Evolutionary conservation across 495 filamentous ascomycete species (phyloP).

Genomic region (Wilcoxina mikolae): DNA sequence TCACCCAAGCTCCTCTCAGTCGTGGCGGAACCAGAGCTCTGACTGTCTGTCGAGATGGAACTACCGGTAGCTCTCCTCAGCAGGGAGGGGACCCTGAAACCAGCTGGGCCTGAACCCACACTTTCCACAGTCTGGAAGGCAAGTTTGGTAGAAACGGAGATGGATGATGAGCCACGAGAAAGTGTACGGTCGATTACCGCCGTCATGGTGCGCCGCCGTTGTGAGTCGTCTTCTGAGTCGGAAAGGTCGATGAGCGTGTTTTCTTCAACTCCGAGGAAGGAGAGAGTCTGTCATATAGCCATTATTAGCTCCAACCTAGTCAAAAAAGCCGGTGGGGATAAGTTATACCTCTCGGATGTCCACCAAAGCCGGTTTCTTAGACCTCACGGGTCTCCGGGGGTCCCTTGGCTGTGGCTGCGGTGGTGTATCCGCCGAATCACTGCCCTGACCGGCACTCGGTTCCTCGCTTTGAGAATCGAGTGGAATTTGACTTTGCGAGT

Average conservation of each 20-base stretch:
- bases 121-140: slow-evolving; percentile 43
- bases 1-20: slow-evolving; percentile 32
- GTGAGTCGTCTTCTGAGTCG: slow-evolving; percentile 31
- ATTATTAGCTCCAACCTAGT: slow-evolving; percentile 18
- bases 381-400: slow-evolving; percentile 13
- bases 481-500: slow-evolving; percentile 28
- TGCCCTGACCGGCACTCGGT: background rate
- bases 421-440: background rate
- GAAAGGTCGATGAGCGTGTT: slow-evolving; percentile 7
- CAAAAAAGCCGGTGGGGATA: slow-evolving; percentile 18
- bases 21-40: slow-evolving; percentile 28
- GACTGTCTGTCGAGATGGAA: slow-evolving; percentile 33
- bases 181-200: slow-evolving; percentile 63
- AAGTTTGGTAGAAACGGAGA: slow-evolving; percentile 32
- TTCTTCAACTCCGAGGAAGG: slow-evolving; percentile 26
- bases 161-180: slow-evolving; percentile 35
- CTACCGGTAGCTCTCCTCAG: slow-evolving; percentile 63
- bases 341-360: slow-evolving; percentile 27
- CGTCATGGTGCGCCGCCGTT: slow-evolving; percentile 37
- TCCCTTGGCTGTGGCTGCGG: background rate
- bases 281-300: slow-evolving; percentile 14
- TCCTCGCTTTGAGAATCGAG: background rate
- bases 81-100: slow-evolving; percentile 63
- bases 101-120: slow-evolving; percentile 29
- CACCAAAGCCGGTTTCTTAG: slow-evolving; percentile 17